phyloP scores from a whole-genome alignment of 345 rosid genomes.

The Rhizophora apiculata region DNA sequence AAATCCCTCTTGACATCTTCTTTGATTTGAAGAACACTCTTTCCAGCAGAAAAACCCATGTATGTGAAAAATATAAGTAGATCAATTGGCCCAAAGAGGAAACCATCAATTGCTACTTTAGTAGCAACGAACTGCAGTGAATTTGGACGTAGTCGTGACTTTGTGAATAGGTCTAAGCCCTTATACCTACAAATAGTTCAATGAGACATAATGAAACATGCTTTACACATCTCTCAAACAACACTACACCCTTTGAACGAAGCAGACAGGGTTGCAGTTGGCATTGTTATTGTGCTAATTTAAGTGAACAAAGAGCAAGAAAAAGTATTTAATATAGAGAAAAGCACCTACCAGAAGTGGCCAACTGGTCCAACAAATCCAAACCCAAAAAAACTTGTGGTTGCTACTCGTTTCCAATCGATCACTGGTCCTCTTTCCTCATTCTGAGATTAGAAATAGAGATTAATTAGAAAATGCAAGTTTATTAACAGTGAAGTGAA shows the following conservation, averaged over 20 bases:
- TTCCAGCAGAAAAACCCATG: constrained; percentile 41
- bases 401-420: constrained; percentile 37
- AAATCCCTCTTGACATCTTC: constrained; percentile 36
- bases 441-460: constrained; percentile 16
- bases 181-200: constrained; percentile 32
- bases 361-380: constrained; percentile 46
- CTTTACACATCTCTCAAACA: not conserved
- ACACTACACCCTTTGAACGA: too few relatives aligned
- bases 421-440: constrained; percentile 22
- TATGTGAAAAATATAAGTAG: constrained; percentile 34
- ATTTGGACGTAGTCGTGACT: constrained; percentile 34
- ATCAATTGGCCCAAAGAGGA: constrained; percentile 40
- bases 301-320: not conserved
- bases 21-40: constrained; percentile 32
- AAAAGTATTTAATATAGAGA: not conserved
- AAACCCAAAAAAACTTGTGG: constrained; percentile 41
- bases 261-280: not conserved
- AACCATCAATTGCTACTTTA: constrained; percentile 33
- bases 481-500: not conserved
- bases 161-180: constrained; percentile 29
- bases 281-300: too few relatives aligned
- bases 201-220: not conserved
- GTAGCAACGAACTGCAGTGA: constrained; percentile 32
- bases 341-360: constrained; percentile 30
- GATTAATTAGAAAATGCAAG: not conserved